Conservation (phyloP, 2,329 filamentous ascomycete species). For the Clonostachys solani region DNA sequence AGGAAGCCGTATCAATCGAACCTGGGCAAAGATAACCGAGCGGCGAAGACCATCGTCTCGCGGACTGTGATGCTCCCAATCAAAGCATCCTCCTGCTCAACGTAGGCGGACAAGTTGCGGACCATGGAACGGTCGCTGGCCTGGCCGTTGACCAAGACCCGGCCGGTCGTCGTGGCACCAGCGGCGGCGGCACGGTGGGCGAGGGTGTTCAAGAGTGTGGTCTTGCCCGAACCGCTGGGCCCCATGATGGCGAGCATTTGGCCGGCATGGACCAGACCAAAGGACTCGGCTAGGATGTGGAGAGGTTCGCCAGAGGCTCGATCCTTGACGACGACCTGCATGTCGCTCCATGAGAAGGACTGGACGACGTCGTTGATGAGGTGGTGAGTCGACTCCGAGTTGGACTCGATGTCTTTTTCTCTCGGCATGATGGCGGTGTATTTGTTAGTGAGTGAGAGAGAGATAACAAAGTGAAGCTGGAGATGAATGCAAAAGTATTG, state of each 20-base stretch:
- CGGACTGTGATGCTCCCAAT: constrained; percentile 76
- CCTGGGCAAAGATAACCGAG: constrained; percentile 49
- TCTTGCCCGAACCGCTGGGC: constrained; percentile 71
- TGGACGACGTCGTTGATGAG: constrained; percentile 57
- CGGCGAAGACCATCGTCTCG: constrained; percentile 77
- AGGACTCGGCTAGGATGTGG: constrained; percentile 7
- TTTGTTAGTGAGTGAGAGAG: too few relatives aligned
- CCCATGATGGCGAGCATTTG: constrained; percentile 81
- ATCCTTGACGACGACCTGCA: constrained; percentile 69
- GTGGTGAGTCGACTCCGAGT: constrained; percentile 19
- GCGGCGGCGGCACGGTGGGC: constrained; percentile 53
- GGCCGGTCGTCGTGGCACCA: constrained; percentile 36
- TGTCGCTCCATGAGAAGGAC: constrained; percentile 60
- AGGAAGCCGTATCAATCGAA: not conserved
- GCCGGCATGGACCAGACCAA: constrained; percentile 34
- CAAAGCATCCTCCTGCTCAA: constrained; percentile 84
- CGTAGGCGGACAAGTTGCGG: constrained; percentile 67
- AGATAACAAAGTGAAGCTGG: too few relatives aligned
- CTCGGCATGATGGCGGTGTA: too few relatives aligned
- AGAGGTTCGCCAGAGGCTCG: constrained; percentile 25
- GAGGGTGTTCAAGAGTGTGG: constrained; percentile 77
- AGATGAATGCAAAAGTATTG: too few relatives aligned
- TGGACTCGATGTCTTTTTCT: constrained; percentile 16
- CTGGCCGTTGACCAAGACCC: constrained; percentile 58
- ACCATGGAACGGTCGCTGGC: constrained; percentile 49